phyloP scores from a whole-genome alignment of 2,329 filamentous ascomycete genomes.

The Colletotrichum paranaense region DNA sequence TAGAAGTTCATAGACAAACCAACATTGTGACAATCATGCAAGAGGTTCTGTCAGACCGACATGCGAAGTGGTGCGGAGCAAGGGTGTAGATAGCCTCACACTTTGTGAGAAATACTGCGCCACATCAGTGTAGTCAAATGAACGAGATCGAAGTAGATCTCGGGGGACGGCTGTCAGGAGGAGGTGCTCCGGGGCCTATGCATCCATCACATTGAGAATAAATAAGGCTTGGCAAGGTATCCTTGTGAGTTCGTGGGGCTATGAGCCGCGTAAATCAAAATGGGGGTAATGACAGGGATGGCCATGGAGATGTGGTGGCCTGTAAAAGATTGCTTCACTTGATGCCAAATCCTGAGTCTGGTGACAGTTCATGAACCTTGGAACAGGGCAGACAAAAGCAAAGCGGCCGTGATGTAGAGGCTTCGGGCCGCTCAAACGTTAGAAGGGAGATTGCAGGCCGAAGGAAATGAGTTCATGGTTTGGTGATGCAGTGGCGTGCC shows the following conservation, averaged over 20 bases:
- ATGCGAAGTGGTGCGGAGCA: not conserved
- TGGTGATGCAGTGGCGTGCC: conserved; percentile 34
- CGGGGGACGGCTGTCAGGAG: not conserved
- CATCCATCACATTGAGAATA: not conserved
- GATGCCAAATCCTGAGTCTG: not conserved
- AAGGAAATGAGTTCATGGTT: not conserved
- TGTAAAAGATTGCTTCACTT: not conserved
- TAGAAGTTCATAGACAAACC: not conserved
- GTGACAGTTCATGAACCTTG: not conserved
- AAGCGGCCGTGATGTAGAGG: not conserved
- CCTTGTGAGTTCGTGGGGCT: not conserved
- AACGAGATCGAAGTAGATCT: not conserved
- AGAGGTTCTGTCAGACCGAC: not conserved
- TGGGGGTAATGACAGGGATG: not conserved
- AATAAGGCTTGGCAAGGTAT: not conserved
- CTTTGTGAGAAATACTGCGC: not conserved
- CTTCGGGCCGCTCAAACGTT: not conserved
- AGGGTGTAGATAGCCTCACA: not conserved
- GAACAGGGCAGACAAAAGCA: not conserved
- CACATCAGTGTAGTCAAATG: not conserved
- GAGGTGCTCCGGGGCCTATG: not conserved
- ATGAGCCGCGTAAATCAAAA: not conserved
- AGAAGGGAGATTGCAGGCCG: conserved; percentile 5
- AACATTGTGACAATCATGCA: not conserved
- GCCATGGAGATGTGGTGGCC: not conserved